Base-by-base conservation (phyloP, 768 basidiomycete species). In the Pholiota conissans region DNA sequence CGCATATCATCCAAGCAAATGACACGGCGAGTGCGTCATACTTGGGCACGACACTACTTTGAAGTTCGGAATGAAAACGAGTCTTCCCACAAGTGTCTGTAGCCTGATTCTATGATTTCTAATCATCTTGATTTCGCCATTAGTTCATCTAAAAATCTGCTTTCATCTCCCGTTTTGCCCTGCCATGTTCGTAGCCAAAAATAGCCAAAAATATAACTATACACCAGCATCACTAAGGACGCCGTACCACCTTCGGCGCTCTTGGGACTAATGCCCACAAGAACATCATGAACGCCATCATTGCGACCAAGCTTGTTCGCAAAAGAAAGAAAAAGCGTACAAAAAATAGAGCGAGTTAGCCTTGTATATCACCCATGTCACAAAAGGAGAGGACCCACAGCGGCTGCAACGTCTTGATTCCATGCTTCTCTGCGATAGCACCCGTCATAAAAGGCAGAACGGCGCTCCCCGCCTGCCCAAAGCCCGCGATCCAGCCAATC, bases 371-470 rank as follows among this genome's bases (percentile, higher is more conserved):
- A 39, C 16, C 16, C 37, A 39, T 20, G 22, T 7, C 18, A 3
- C 40, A 37, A 24, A 28, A 11, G 18, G 28, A 20, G 18, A 26
- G 30, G 40, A 74, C 84, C 64, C 61, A 87, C 86, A 87, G 68
- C 6, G 87, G 86, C 61, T 87, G 85, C 55, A 89, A 66, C 59
- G 77, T 80, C 56, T 75, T 72, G 40, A 89, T 87, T 0, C 82
- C 89, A 35, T 84, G 80, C 58, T 77, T 83, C 24, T 78, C 77
- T 5, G 90, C 82, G 24, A 92, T 79, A 1, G 84, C 79, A 22
- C 90, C 89, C 0, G 87, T 87, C 59, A 90, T 78, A 63, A 92
- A 90, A 0, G 91, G 90, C 4, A 91, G 65, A 6, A 88, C 60
- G 0, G 90, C 90, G 39, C 84, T 84, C 16, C 90, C 90, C 2